Conservation (phyloP, 148 eudicot genomes). For the Arctostaphylos glauca region DNA sequence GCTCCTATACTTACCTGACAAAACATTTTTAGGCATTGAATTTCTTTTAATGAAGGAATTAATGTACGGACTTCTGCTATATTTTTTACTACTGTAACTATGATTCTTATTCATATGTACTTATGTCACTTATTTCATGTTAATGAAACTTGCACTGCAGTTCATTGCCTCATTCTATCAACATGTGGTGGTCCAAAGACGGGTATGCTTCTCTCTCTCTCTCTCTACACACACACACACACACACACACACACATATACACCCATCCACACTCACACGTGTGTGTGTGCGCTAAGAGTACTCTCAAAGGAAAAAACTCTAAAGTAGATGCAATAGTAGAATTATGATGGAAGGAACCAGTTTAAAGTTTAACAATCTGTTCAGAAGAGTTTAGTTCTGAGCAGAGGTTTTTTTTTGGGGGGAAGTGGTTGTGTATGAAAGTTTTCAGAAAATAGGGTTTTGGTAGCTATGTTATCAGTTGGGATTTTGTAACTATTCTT, state of each 20-base stretch:
- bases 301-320: not conserved
- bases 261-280: too few relatives aligned
- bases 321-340: not conserved
- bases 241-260: too few relatives aligned
- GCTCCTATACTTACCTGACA: not conserved
- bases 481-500: too few relatives aligned
- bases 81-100: not conserved
- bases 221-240: not conserved
- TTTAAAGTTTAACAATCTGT: not conserved
- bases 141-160: constrained; percentile 42
- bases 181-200: constrained; percentile 90
- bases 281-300: not conserved
- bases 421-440: not conserved
- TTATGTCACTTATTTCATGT: not conserved
- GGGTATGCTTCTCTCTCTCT: constrained; percentile 46
- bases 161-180: constrained; percentile 93
- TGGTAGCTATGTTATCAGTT: not conserved
- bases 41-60: not conserved
- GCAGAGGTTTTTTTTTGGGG: not conserved
- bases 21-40: not conserved
- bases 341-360: not conserved
- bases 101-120: not conserved
- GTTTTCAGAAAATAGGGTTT: not conserved
- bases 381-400: not conserved
- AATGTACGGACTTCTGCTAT: not conserved